Percentiles rank a stretch among this genome's conserved stretches.
phyloP scores from a whole-genome alignment of 2,329 filamentous ascomycete species.

The Hymenoscyphus infarciens region DNA sequence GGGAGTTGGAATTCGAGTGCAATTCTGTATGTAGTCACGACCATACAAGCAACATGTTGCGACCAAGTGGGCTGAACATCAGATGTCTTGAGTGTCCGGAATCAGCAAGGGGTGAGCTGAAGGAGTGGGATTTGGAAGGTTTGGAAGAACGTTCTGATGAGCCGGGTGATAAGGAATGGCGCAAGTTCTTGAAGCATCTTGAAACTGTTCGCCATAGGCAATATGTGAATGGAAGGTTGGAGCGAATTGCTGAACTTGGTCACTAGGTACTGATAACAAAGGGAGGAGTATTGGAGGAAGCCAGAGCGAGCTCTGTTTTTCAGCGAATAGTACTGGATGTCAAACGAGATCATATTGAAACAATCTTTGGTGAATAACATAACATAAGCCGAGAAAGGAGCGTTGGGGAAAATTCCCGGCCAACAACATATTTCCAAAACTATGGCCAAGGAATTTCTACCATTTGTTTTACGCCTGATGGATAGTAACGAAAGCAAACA shows the following conservation, averaged over 20 bases:
- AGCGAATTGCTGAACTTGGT: not conserved
- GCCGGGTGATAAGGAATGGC: not conserved
- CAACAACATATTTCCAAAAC: no score
- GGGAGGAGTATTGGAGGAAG: not conserved
- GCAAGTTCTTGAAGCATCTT: not conserved
- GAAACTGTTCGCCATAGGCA: not conserved
- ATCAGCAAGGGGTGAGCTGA: not conserved
- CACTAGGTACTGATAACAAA: not conserved
- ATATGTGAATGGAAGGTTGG: not conserved
- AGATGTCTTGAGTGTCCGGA: not conserved
- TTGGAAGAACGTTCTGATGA: not conserved
- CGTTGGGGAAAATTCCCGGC: no score
- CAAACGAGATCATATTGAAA: not conserved
- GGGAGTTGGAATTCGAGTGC: not conserved
- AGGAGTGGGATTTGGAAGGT: not conserved
- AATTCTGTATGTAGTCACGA: not conserved
- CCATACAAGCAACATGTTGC: not conserved
- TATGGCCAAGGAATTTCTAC: no score
- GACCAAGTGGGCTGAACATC: not conserved
- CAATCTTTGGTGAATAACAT: not conserved
- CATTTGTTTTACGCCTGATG: no score
- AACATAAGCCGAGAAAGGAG: no score
- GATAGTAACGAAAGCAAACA: conserved; percentile 4
- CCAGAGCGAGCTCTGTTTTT: not conserved
- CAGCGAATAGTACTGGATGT: not conserved